A percentile compares a stretch with the other conserved stretches of the same genome.
Conservation (phyloP, 140 eudicot species). For the Cichorium intybus region DNA sequence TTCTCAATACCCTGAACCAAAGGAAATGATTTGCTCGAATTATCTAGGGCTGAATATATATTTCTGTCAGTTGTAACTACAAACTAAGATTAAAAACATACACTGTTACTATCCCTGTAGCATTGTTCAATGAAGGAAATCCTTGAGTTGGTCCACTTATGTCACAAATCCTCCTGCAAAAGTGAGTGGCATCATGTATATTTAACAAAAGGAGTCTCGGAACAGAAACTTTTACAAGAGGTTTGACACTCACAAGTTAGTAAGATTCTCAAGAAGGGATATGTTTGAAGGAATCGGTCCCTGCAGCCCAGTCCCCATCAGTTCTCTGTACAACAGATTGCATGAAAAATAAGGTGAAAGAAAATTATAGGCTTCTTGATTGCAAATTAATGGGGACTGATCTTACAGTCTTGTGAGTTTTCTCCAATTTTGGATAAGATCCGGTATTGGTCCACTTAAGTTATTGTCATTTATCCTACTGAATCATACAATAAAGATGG, state of each 20-base stretch:
- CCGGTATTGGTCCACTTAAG: slow-evolving; percentile 71
- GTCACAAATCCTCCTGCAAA: slow-evolving; percentile 77
- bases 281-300: slow-evolving; percentile 84
- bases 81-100: too few relatives aligned
- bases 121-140: slow-evolving; percentile 55
- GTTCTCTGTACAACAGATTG: slow-evolving; percentile 48
- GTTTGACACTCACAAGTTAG: slow-evolving; percentile 51
- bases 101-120: slow-evolving; percentile 44
- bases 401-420: slow-evolving; percentile 63
- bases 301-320: slow-evolving; percentile 66
- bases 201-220: too few relatives aligned
- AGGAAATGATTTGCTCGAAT: neutral
- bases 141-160: slow-evolving; percentile 50
- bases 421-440: slow-evolving; percentile 65
- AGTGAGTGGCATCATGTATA: neutral
- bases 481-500: slow-evolving; percentile 19
- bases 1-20: slow-evolving; percentile 61
- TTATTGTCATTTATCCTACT: slow-evolving; percentile 74
- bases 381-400: neutral
- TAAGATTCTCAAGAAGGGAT: slow-evolving; percentile 46
- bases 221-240: neutral
- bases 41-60: neutral
- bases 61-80: too few relatives aligned
- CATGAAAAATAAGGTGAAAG: neutral
- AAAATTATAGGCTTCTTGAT: neutral